These are phyloP conservation scores for Microglena sp. DNA, from an alignment of 139 green algal genomes.

Conservation along the genomic window DNA sequence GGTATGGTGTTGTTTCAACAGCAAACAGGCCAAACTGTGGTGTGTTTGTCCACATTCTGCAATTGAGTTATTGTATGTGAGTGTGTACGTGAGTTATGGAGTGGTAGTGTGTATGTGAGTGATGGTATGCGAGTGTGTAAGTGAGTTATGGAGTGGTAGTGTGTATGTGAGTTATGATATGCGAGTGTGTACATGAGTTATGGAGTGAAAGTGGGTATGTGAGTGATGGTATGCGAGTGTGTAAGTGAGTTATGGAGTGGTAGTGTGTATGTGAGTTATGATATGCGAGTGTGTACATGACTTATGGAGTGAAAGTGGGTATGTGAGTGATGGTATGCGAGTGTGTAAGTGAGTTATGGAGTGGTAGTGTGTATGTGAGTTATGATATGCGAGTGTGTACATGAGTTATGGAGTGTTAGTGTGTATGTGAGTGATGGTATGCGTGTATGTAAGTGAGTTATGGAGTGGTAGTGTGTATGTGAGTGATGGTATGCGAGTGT, in stretches of 20 bases:
- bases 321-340: neutral
- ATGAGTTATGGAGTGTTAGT: neutral
- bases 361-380: neutral
- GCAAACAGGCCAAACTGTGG: too few species aligned
- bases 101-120: neutral
- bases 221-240: neutral
- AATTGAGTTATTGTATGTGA: neutral
- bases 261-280: neutral
- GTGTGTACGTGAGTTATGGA: neutral
- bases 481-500: neutral
- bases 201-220: neutral
- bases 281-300: neutral
- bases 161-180: neutral
- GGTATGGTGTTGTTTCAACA: neutral
- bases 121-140: neutral
- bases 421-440: neutral
- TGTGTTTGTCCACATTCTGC: too few species aligned
- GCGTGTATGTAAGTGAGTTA: neutral
- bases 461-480: neutral
- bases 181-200: neutral
- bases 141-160: neutral
- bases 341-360: neutral
- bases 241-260: neutral
- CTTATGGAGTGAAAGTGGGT: neutral
- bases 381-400: neutral